Evolutionary conservation across 352 stramenopile genomes (phyloP).

Genomic region (Pythium phragmitis): DNA sequence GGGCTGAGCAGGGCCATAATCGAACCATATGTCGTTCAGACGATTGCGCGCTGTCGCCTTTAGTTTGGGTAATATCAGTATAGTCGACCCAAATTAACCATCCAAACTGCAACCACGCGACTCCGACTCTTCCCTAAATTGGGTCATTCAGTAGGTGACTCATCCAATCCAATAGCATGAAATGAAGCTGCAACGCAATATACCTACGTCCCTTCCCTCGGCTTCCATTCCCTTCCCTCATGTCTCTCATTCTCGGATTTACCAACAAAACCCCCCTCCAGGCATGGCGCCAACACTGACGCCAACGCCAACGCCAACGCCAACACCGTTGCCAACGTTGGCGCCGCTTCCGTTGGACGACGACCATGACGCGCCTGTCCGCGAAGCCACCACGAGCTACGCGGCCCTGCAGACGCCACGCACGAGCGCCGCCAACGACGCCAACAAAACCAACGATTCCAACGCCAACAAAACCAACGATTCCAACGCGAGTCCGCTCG

Average conservation of each 20-base stretch:
- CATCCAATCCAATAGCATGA: no score
- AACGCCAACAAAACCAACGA: not conserved
- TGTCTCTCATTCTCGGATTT: not conserved
- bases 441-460: not conserved
- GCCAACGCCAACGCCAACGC: no score
- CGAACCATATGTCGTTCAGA: no score
- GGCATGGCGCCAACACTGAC: not conserved
- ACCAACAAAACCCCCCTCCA: not conserved
- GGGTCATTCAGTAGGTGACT: no score
- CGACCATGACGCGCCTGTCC: not conserved
- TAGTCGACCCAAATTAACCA: no score
- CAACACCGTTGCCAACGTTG: not conserved
- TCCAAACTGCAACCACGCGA: no score
- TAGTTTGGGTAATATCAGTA: no score
- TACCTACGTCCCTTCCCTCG: no score
- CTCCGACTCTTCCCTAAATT: no score
- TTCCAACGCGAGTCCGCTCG: constrained; percentile 7
- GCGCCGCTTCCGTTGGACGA: not conserved
- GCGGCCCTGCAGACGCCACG: constrained; percentile 12
- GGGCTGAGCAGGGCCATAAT: no score
- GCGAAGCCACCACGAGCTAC: constrained; percentile 5
- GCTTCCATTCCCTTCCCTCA: not conserved
- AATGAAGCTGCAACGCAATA: no score
- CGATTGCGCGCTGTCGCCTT: no score
- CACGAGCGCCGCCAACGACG: not conserved